Evolutionary conservation across 495 filamentous ascomycete species (phyloP), one percentile per base, ranked within the genome.

Genomic region (Parathielavia appendiculata): DNA sequence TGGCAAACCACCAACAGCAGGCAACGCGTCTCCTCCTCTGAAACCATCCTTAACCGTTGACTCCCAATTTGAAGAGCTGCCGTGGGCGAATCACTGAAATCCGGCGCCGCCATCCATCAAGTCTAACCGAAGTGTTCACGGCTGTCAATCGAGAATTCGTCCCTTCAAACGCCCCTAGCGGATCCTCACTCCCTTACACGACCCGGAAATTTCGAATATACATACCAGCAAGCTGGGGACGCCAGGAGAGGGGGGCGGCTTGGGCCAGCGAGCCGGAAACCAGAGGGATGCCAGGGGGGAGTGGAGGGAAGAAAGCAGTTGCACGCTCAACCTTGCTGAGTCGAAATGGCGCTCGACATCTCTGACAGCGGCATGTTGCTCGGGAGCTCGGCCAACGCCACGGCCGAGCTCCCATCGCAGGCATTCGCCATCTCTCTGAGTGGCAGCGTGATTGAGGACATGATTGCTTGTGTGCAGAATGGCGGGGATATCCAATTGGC

Each of bases 381-480:
- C 58, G 75, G 77, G 63, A 70, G 73, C 67, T 70, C 74, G 57
- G 63, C 69, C 48, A 70, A 63, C 43, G 57, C 57, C 49, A 69
- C 55, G 61, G 66, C 60, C 32, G 57, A 60, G 49, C 73, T 76
- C 46, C 75, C 77, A 16, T 54, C 62, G 50, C 76, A 78, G 61
- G 76, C 76, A 8, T 83, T 91, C 74, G 84, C 84, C 59, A 70
- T 91, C 57, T 81, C 80, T 26, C 70, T 91, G 57, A 80, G 76
- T 59, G 81, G 88, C 69, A 79, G 71, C 56, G 78, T 85, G 35
- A 80, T 90, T 58, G 82, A 88, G 64, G 83, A 89, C 34, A 81
- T 91, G 71, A 84, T 90, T 57, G 79, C 81, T 61, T 83, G 78
- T 63, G 79, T 88, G 20, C 79, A 82, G 43, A 76, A 82, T 68